Base-by-base conservation (phyloP, 75 land plant species). In the Isoetes taiwanensis region DNA sequence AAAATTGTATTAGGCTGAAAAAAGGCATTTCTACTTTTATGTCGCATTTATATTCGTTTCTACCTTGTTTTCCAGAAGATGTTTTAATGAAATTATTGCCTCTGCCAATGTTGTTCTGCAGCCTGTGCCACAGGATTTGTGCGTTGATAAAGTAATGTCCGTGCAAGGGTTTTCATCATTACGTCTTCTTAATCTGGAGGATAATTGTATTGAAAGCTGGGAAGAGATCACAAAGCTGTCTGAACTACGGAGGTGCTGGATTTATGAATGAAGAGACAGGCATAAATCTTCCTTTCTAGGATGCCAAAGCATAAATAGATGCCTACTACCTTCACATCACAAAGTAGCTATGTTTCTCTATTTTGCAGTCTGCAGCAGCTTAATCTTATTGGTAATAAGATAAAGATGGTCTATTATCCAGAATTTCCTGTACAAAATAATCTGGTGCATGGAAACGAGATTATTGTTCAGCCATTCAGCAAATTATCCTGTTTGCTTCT, bases 281-380 rank as follows among this genome's bases (percentile, higher is more conserved):
- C n/a, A n/a, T n/a, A n/a, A n/a, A n/a, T n/a, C n/a, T n/a, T n/a
- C n/a, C n/a, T n/a, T n/a, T n/a, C n/a, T n/a, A n/a, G n/a, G n/a
- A n/a, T n/a, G n/a, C n/a, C n/a, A n/a, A n/a, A n/a, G n/a, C n/a
- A n/a, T n/a, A n/a, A n/a, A n/a, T n/a, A n/a, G n/a, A n/a, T n/a
- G n/a, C n/a, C n/a, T n/a, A n/a, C n/a, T n/a, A n/a, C n/a, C n/a
- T n/a, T n/a, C n/a, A n/a, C n/a, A n/a, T n/a, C n/a, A n/a, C n/a
- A n/a, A n/a, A n/a, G n/a, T n/a, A n/a, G n/a, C n/a, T n/a, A n/a
- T n/a, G n/a, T 3, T 2, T 34, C 28, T 5, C 33, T 34, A 0
- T 28, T 52, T 25, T 40, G 41, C 81, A 91, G 97, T 54, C 79
- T 91, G 81, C 80, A 86, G 72, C 80, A 80, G 68, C 80, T 91